A percentile compares a stretch with the other conserved stretches of the same genome.
phyloP scores from a whole-genome alignment of 78 protist genomes.

The Goniomonas avonlea region DNA sequence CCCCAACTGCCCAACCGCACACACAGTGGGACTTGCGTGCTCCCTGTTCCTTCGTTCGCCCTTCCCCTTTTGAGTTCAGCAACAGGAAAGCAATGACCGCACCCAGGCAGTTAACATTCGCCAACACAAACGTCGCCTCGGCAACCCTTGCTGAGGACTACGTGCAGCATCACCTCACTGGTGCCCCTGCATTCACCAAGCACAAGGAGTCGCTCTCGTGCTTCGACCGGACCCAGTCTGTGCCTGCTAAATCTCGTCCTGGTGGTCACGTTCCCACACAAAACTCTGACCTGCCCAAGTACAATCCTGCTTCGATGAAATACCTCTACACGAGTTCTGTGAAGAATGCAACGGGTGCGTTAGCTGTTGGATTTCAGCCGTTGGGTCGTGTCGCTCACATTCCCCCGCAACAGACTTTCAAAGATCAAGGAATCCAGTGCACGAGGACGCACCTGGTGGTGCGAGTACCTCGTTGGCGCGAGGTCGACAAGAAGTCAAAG shows the following conservation, averaged over 20 bases:
- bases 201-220: conserved; percentile 1
- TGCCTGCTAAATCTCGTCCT: neutral
- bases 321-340: neutral
- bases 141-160: conserved; percentile 16
- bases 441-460: conserved; percentile 17
- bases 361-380: neutral
- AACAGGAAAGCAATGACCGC: too few species aligned
- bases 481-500: conserved; percentile 22
- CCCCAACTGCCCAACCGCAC: too few species aligned
- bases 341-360: conserved; percentile 3
- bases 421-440: neutral
- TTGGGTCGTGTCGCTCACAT: neutral
- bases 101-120: too few species aligned
- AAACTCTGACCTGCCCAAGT: neutral
- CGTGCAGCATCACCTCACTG: conserved; percentile 5
- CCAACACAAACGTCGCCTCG: neutral
- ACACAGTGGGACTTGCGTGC: too few species aligned
- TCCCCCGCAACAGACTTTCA: too few species aligned
- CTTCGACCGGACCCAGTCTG: conserved; percentile 12
- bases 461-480: conserved; percentile 12
- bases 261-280: conserved; percentile 10
- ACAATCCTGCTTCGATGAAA: neutral
- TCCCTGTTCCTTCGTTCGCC: too few species aligned
- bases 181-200: neutral
- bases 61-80: too few species aligned